Percentiles rank a stretch among this genome's conserved stretches.
These are phyloP conservation scores for Caloboletus inedulis DNA, from an alignment of 1,284 basidiomycete genomes.

Conservation along the genomic window DNA sequence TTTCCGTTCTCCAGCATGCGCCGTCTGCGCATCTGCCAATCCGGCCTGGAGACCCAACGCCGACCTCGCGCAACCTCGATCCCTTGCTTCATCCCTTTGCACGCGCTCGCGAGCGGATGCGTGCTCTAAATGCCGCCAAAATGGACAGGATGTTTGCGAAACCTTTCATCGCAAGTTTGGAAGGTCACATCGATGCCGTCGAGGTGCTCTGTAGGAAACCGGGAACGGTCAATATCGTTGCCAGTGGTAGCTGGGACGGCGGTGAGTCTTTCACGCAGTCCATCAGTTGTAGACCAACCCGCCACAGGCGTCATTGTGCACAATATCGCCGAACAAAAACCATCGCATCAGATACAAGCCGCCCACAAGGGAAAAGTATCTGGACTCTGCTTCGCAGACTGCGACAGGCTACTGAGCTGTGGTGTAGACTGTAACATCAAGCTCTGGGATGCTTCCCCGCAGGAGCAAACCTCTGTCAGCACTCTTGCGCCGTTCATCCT, in stretches of 20 bases:
- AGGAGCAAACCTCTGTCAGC: slow-evolving; percentile 25
- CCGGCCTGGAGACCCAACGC: slow-evolving; percentile 78
- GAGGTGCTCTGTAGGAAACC: slow-evolving; percentile 84
- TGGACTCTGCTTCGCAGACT: slow-evolving; percentile 72
- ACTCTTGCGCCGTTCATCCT: background rate
- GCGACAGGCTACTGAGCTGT: slow-evolving; percentile 79
- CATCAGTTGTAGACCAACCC: background rate
- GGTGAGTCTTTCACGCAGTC: slow-evolving; percentile 42
- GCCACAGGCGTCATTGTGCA: slow-evolving; percentile 81
- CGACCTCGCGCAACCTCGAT: slow-evolving; percentile 88
- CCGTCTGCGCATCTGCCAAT: slow-evolving; percentile 70
- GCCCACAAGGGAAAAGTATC: slow-evolving; percentile 95
- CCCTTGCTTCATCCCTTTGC: slow-evolving; percentile 94
- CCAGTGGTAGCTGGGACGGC: slow-evolving; percentile 95
- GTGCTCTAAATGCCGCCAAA: slow-evolving; percentile 94
- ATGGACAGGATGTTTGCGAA: slow-evolving; percentile 97
- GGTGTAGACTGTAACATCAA: slow-evolving; percentile 92
- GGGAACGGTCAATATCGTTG: slow-evolving; percentile 76
- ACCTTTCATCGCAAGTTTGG: slow-evolving; percentile 88
- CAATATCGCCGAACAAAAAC: slow-evolving; percentile 71
- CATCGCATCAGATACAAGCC: slow-evolving; percentile 66
- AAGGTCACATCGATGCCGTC: slow-evolving; percentile 95
- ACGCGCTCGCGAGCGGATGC: slow-evolving; percentile 87
- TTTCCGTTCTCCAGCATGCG: slow-evolving; percentile 84
- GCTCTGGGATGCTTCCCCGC: slow-evolving; percentile 70